These are phyloP conservation scores for Ascodesmis nigricans DNA, from an alignment of 495 filamentous ascomycete species.

Conservation along the genomic window DNA sequence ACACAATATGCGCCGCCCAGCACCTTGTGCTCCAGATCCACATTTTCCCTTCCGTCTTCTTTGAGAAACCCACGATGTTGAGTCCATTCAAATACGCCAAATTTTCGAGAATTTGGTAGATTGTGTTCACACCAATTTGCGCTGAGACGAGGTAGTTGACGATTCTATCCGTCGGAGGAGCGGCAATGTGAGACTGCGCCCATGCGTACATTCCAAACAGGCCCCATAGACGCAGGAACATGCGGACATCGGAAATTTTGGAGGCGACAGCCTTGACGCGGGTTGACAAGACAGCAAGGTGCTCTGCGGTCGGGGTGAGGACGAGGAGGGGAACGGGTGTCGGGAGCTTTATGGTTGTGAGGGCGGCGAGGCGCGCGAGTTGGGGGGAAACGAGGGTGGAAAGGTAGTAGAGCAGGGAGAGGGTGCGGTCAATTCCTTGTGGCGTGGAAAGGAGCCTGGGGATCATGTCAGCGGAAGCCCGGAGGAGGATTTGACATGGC, in stretches of 20 bases:
- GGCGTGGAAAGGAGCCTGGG: constrained; percentile 33
- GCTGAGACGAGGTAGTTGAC: constrained; percentile 32
- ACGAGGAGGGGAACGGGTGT: constrained; percentile 13
- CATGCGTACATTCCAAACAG: constrained; percentile 57
- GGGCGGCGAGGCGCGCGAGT: constrained; percentile 24
- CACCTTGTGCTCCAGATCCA: constrained; percentile 55
- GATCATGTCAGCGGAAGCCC: too few relatives aligned
- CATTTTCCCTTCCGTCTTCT: constrained; percentile 31
- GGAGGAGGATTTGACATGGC: too few relatives aligned
- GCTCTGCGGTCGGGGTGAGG: constrained; percentile 25
- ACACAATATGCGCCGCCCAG: constrained; percentile 55
- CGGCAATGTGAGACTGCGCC: constrained; percentile 33
- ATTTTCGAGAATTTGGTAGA: constrained; percentile 70
- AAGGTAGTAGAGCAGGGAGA: constrained; percentile 44
- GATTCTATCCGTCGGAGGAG: constrained; percentile 24
- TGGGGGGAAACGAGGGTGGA: constrained; percentile 29
- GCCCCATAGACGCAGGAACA: constrained; percentile 57
- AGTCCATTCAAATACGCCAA: constrained; percentile 52
- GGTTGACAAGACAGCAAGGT: constrained; percentile 25
- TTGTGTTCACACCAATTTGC: constrained; percentile 43
- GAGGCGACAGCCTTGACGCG: constrained; percentile 29
- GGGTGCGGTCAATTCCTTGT: constrained; percentile 36
- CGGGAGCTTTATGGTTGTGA: constrained; percentile 13
- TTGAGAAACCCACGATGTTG: constrained; percentile 38
- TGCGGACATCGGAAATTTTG: constrained; percentile 41